A percentile compares a stretch with the other conserved stretches of the same genome.
phyloP scores from a whole-genome alignment of 2,329 filamentous ascomycete genomes.

The Phialophora verrucosa region DNA sequence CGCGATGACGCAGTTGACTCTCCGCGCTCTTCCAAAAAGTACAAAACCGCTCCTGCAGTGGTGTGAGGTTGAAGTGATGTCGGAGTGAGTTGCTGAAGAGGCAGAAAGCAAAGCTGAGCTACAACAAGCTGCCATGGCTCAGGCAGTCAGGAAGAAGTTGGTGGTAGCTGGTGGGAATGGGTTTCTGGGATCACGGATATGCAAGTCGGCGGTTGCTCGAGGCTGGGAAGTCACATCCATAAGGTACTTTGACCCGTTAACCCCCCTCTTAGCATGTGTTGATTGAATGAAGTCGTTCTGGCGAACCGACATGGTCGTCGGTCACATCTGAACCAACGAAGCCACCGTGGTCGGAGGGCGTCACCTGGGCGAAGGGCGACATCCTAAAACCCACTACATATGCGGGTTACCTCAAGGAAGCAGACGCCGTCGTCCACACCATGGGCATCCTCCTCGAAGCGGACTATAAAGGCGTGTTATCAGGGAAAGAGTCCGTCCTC shows the following conservation, averaged over 20 bases:
- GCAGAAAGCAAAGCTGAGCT: background rate
- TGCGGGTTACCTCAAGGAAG: conserved; percentile 72
- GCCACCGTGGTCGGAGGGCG: conserved; percentile 79
- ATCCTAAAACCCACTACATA: conserved; percentile 84
- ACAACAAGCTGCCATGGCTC: conserved; percentile 23
- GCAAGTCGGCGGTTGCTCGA: conserved; percentile 81
- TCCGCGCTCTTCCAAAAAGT: conserved; percentile 21
- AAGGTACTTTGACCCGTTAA: conserved; percentile 62
- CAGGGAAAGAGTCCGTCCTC: conserved; percentile 81
- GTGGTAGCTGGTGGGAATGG: conserved; percentile 94
- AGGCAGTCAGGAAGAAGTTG: conserved; percentile 70
- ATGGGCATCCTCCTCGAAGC: conserved; percentile 97
- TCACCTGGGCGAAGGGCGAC: conserved; percentile 87
- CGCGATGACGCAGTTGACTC: conserved; percentile 30
- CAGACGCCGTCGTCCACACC: conserved; percentile 87
- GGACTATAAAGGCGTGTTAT: conserved; percentile 93
- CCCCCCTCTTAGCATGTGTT: conserved; percentile 1
- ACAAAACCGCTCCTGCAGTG: background rate
- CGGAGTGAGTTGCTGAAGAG: background rate
- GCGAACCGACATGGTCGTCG: conserved; percentile 81
- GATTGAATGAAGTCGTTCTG: conserved; percentile 72
- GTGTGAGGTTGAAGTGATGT: background rate
- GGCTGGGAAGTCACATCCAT: conserved; percentile 94
- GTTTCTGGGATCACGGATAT: conserved; percentile 84
- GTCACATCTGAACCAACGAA: conserved; percentile 73